Evolutionary conservation across 129 eudicot genomes (phyloP).

Genomic region (Chrysanthemum seticuspe): DNA sequence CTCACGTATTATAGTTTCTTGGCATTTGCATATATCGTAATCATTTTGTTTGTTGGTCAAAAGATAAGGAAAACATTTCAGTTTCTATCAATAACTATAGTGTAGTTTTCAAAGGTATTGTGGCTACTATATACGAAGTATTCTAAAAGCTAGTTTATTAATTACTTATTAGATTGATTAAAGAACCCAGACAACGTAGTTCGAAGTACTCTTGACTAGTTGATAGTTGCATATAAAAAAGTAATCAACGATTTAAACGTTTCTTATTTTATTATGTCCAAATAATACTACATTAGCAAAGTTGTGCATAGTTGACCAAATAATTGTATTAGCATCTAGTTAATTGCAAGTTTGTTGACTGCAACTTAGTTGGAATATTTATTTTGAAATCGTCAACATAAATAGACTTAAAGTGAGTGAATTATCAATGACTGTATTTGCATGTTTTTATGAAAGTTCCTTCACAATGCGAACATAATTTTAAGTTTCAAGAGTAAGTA

Average conservation of each 20-base stretch:
- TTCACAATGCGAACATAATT: too few species aligned
- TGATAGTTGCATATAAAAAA: not conserved
- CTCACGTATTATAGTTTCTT: not conserved
- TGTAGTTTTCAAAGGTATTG: not conserved
- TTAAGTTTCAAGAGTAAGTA: too few species aligned
- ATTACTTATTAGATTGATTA: not conserved
- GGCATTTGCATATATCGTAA: not conserved
- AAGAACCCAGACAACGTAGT: not conserved
- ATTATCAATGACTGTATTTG: too few species aligned
- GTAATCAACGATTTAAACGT: not conserved
- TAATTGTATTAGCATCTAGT: constrained; percentile 15
- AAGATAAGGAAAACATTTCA: constrained; percentile 2
- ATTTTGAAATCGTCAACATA: constrained; percentile 22
- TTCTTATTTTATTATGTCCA: constrained; percentile 1
- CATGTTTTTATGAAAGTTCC: too few species aligned
- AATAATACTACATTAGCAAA: constrained; percentile 10
- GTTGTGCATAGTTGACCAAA: constrained; percentile 33
- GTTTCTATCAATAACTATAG: not conserved
- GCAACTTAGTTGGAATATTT: not conserved
- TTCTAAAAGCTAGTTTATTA: not conserved
- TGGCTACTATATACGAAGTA: not conserved
- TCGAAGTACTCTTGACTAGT: not conserved
- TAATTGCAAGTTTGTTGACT: constrained; percentile 16
- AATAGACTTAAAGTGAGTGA: too few species aligned
- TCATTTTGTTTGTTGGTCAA: not conserved